Evolutionary conservation across 768 basidiomycete genomes (phyloP), one percentile per base, ranked within the genome.

Genomic region (Tubosaeta sp.): DNA sequence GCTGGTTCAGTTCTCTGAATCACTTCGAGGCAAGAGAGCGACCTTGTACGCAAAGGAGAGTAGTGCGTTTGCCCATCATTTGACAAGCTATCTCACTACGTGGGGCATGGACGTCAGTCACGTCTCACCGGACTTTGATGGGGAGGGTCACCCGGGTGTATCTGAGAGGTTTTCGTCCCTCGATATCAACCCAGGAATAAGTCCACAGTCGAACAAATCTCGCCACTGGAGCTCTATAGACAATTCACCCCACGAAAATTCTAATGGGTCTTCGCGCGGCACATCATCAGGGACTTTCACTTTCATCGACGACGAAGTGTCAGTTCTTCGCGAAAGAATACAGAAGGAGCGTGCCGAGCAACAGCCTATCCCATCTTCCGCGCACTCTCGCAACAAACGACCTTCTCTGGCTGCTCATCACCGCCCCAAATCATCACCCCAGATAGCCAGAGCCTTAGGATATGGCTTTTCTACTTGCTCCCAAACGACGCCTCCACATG

Each of bases 41-140:
- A 82, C 81, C 0, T 71, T 99, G 24, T 89, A 94, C 62, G 91
- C 95, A 7, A 86, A 82, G 61, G 80, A 91, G n/a, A 82, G 80
- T 56, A 90, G 90, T 35, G 81, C 85, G 3, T 99, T 97, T 62
- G 94, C 94, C 0, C 89, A 87, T 46, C 91, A 96, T 67, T 74
- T 99, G 31, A 94, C 94, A 22, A 88, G 87, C 58, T 96, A 95
- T 69, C 77, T 99, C 51, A 90, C 89, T 19, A 81, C 88, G 6
- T 98, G 95, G 95, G 94, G 94, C 12, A 80, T 97, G 84, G 91
- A 95, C 60, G 85, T 97, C 38, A 84, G 81, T 46, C 92, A 94
- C 70, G 76, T 84, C 39, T 82, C 85, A 8, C 73, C 79, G 2
- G 83, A 84, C 46, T 74, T 76, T 11, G 79, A 77, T 19, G 67